Conservation (phyloP, 2,329 filamentous ascomycete species). For the Paramyrothecium sp. region DNA sequence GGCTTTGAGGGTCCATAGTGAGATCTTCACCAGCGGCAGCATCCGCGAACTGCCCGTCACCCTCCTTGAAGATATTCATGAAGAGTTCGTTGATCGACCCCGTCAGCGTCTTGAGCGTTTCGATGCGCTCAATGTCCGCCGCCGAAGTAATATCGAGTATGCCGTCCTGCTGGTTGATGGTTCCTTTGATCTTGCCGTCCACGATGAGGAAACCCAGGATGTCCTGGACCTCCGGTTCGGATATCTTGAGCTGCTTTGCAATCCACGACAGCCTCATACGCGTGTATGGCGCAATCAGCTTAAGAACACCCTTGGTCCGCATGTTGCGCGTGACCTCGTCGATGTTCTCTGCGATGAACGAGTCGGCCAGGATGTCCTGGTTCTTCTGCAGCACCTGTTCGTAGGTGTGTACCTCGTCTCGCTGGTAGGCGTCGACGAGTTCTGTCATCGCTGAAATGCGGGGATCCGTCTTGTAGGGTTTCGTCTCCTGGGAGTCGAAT, state of each 20-base stretch:
- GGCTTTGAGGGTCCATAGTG: constrained; percentile 15
- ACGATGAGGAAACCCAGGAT: constrained; percentile 95
- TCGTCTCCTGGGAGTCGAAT: constrained; percentile 97
- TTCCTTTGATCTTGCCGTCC: constrained; percentile 81
- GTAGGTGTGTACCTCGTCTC: constrained; percentile 90
- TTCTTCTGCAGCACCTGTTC: constrained; percentile 85
- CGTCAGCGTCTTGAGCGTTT: constrained; percentile 72
- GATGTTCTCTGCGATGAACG: constrained; percentile 98
- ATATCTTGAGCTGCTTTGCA: constrained; percentile 82
- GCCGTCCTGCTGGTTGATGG: constrained; percentile 85
- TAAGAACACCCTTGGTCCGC: constrained; percentile 92
- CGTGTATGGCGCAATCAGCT: constrained; percentile 91
- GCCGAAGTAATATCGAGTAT: constrained; percentile 76
- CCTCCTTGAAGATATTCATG: constrained; percentile 71
- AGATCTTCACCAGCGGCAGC: constrained; percentile 24
- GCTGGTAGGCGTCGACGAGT: constrained; percentile 92
- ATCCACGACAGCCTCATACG: constrained; percentile 88
- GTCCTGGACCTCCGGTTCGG: constrained; percentile 83
- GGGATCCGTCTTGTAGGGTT: constrained; percentile 94
- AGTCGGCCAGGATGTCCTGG: constrained; percentile 83
- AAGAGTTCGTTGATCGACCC: constrained; percentile 69
- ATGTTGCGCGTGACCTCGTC: constrained; percentile 98
- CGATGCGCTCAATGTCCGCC: constrained; percentile 71
- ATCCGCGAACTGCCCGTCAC: constrained; percentile 61
- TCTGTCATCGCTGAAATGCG: constrained; percentile 97